Evolutionary conservation across 371 early-diverging fungal species (phyloP), one percentile per base, ranked within the genome.

Genomic region (Haplosporangium sp.): DNA sequence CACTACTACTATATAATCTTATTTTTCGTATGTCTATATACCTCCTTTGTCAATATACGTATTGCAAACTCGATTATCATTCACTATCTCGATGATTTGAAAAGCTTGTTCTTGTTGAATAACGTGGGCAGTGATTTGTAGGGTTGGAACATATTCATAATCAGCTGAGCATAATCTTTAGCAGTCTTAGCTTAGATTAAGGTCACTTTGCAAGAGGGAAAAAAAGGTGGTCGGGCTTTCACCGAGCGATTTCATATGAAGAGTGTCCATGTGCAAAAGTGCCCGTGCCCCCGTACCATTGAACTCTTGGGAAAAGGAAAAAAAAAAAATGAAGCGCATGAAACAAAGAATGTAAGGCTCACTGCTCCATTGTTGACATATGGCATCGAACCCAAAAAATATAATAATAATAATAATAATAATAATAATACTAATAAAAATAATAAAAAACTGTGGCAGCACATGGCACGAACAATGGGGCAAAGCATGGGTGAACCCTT

Each of bases 331-430:
- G 4, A n/a, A n/a, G n/a, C n/a, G n/a, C n/a, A n/a, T n/a, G n/a
- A n/a, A n/a, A n/a, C 44, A 44, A 44, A 44, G 44, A 44, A 44
- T 44, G 2, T 10, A 44, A 11, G 44, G 44, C 44, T 44, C 42
- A 42, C 42, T 5, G 42, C 44, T n/a, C 27, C 27, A 27, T 65
- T n/a, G 56, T 39, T 65, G 65, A 65, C 65, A 65, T 65, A 65
- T 65, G 65, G 65, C 39, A 65, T 19, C 10, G 56, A 83, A 85
- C 77, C 63, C 65, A 69, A 47, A 60, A 17, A 27, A 52, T 39
- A 20, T 8, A 47, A 37, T 27, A 27, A 27, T 27, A 27, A 27
- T 27, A 27, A 27, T 27, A 27, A 27, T 27, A 27, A 27, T 27
- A 27, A 52, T 39, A 20, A 35, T n/a, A n/a, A n/a, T n/a, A n/a